Percentiles rank a stretch among this genome's conserved stretches.
Evolutionary conservation across 2,329 filamentous ascomycete species (phyloP).

Genomic region (Nectriaceae sp.): DNA sequence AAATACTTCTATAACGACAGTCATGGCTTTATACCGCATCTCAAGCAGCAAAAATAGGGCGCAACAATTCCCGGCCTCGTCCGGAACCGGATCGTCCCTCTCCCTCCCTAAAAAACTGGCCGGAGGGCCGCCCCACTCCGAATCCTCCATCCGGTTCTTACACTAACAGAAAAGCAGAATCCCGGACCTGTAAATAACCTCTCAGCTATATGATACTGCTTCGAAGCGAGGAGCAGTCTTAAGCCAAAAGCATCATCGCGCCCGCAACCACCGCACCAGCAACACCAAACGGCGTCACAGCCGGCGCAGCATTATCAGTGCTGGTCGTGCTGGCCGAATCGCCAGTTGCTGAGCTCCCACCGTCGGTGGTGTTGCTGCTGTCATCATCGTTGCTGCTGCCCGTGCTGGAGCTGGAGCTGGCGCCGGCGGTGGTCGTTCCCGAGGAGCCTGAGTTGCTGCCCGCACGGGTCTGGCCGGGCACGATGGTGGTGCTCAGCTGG

Average conservation of each 20-base stretch:
- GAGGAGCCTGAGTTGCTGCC: constrained; percentile 5
- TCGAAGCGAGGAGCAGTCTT: constrained; percentile 3
- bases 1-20: too few species aligned
- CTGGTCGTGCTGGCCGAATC: not conserved
- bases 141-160: too few species aligned
- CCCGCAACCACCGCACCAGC: constrained; percentile 18
- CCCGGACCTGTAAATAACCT: too few species aligned
- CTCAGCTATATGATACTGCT: too few species aligned
- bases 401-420: not conserved
- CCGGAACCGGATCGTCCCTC: too few species aligned
- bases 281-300: constrained; percentile 17
- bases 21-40: too few species aligned
- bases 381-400: not conserved
- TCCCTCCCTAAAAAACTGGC: too few species aligned
- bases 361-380: constrained; percentile 4
- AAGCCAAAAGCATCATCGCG: constrained; percentile 21
- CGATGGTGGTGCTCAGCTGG: constrained; percentile 39
- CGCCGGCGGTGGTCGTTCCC: constrained; percentile 10
- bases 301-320: constrained; percentile 17
- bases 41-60: too few species aligned
- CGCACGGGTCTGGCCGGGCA: constrained; percentile 12
- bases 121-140: too few species aligned
- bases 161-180: too few species aligned
- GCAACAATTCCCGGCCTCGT: too few species aligned
- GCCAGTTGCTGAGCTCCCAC: too few species aligned